phyloP scores from a whole-genome alignment of 2,329 filamentous ascomycete genomes.

The Aspergillus awamori region DNA sequence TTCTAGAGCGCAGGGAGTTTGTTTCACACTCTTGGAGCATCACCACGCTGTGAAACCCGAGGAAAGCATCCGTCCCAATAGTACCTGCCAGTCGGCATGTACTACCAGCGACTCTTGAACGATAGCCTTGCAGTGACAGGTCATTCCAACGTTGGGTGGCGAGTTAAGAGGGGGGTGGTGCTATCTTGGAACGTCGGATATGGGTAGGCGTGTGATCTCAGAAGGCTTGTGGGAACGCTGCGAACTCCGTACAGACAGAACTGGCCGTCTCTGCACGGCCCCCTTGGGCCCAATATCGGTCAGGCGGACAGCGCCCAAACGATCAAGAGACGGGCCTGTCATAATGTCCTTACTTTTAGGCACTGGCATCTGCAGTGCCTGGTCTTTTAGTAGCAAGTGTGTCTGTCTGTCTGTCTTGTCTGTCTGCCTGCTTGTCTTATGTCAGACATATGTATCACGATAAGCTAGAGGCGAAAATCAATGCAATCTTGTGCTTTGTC shows the following conservation, averaged over 20 bases:
- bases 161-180: not conserved
- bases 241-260: not conserved
- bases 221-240: not conserved
- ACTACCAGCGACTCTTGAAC: not conserved
- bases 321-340: not conserved
- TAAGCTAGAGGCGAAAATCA: not conserved
- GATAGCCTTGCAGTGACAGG: not conserved
- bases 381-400: not conserved
- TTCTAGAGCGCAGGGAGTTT: not conserved
- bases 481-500: not conserved
- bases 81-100: not conserved
- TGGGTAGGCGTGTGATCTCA: constrained; percentile 2
- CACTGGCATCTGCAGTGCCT: not conserved
- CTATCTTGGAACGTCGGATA: not conserved
- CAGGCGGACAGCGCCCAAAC: not conserved
- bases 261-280: not conserved
- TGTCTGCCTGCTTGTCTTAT: not conserved
- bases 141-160: not conserved
- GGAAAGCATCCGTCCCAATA: not conserved
- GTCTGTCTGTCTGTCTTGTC: no score
- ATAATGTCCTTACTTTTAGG: constrained; percentile 3
- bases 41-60: not conserved
- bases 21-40: not conserved
- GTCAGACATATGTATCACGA: not conserved
- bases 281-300: constrained; percentile 3